Evolutionary conservation across 768 basidiomycete genomes (phyloP), one percentile per base, ranked within the genome.

Genomic region (Lyophyllum atratum): DNA sequence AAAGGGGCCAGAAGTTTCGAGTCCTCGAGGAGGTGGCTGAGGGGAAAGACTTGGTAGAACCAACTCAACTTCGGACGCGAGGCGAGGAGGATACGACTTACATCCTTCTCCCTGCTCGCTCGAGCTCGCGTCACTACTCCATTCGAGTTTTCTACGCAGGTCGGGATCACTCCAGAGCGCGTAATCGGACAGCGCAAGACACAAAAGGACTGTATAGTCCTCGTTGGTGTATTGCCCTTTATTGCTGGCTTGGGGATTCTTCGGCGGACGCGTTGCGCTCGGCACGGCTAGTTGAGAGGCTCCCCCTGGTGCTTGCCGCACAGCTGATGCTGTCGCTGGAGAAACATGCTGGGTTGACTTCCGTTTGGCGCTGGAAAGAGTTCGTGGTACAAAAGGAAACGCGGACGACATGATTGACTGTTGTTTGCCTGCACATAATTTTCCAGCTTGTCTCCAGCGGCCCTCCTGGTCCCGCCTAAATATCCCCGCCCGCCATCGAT

Each of bases 121-220:
- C 19, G 49, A 51, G 11, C 53, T 53, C 4, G 40, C 26, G 54
- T 17, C 49, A 40, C 43, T 64, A 48, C 68, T 75, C 59, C 66
- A 68, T 51, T 83, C 83, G 14, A 87, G 70, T 28, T 72, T 77
- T 50, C 77, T 69, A 24, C 82, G 72, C 10, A 90, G 65, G 49
- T 85, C 84, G 0, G 79, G 70, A 63, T 90, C 81, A 3, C 70
- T 65, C 90, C 89, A 93, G 9, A 92, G 66, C 8, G 80, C 76
- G 68, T 90, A 83, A 64, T 90, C 83, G 4, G 90, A 89, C n/a
- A 93, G 71, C 0, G 89, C 80, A 3, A 92, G 79, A 47, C 70
- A 72, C 21, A 87, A 60, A 31, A 90, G 73, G 10, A 69, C 68
- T 3, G 78, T 78, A 46, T 80, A 76, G 59, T 86, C 86, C 42